These are phyloP conservation scores for Euphorbia celastroides DNA, from an alignment of 441 rosid genomes.

Conservation along the genomic window DNA sequence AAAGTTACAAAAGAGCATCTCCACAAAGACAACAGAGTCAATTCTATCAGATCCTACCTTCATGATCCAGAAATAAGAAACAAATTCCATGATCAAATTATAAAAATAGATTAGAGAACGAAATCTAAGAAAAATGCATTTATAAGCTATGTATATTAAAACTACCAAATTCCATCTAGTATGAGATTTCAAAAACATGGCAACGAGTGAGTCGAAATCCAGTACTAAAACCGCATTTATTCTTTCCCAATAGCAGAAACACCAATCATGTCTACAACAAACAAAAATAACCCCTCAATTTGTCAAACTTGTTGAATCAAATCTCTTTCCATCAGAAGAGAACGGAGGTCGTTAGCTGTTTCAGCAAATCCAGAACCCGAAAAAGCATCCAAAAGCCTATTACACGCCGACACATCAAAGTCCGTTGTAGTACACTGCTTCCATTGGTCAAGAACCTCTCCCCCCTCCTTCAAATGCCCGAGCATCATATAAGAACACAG, in stretches of 20 bases:
- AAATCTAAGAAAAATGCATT: too few species aligned
- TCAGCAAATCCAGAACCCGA: slow-evolving; percentile 46
- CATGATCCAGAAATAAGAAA: too few species aligned
- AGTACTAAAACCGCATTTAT: background rate
- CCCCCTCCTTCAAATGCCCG: slow-evolving; percentile 62
- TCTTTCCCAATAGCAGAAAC: background rate
- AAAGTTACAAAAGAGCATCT: too few species aligned
- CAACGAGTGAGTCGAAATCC: background rate
- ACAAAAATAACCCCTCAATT: slow-evolving; percentile 9
- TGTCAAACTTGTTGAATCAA: slow-evolving; percentile 25
- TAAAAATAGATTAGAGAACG: background rate
- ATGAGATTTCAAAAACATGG: background rate
- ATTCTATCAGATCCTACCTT: too few species aligned
- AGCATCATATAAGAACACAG: slow-evolving; percentile 73
- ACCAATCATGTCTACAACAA: background rate
- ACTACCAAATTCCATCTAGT: too few species aligned
- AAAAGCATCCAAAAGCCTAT: slow-evolving; percentile 51
- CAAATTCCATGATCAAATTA: too few species aligned
- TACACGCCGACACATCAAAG: slow-evolving; percentile 52
- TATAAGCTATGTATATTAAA: too few species aligned
- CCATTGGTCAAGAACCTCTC: slow-evolving; percentile 78
- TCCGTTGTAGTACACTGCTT: slow-evolving; percentile 52
- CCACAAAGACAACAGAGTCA: too few species aligned
- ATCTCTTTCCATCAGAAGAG: slow-evolving; percentile 54
- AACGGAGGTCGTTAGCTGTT: slow-evolving; percentile 38